These are phyloP conservation scores for Ogataea sp. DNA, from an alignment of 805 yeast genomes.

Conservation along the genomic window DNA sequence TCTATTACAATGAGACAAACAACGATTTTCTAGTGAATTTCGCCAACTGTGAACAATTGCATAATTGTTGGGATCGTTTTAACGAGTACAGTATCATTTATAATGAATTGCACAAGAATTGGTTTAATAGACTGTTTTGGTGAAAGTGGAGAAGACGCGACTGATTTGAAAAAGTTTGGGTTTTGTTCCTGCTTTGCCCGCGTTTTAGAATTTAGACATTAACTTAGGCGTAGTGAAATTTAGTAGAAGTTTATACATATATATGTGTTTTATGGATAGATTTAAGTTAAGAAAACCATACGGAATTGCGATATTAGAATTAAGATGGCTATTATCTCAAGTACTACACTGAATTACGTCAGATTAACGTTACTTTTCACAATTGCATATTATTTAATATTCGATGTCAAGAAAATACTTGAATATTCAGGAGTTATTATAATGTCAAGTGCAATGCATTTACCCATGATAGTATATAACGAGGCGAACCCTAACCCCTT, in stretches of 20 bases:
- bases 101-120: constrained; percentile 23
- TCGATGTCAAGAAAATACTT: constrained; percentile 16
- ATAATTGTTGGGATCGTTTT: constrained; percentile 34
- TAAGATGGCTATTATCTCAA: constrained; percentile 21
- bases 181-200: too few species aligned
- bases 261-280: too few species aligned
- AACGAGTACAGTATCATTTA: constrained; percentile 25
- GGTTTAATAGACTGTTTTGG: constrained; percentile 19
- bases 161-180: too few species aligned
- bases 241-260: neutral
- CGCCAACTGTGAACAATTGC: constrained; percentile 29
- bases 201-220: too few species aligned
- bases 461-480: constrained; percentile 24
- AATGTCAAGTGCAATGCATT: constrained; percentile 22
- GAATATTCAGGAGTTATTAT: constrained; percentile 22
- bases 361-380: constrained; percentile 13
- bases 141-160: too few species aligned
- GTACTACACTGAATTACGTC: constrained; percentile 14
- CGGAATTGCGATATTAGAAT: too few species aligned
- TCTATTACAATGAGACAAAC: constrained; percentile 28
- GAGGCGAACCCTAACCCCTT: constrained; percentile 23
- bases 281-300: too few species aligned
- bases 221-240: neutral
- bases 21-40: constrained; percentile 31
- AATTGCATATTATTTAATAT: constrained; percentile 15